phyloP scores from a whole-genome alignment of 208 protist genomes.

The Acanthamoeba triangularis region DNA sequence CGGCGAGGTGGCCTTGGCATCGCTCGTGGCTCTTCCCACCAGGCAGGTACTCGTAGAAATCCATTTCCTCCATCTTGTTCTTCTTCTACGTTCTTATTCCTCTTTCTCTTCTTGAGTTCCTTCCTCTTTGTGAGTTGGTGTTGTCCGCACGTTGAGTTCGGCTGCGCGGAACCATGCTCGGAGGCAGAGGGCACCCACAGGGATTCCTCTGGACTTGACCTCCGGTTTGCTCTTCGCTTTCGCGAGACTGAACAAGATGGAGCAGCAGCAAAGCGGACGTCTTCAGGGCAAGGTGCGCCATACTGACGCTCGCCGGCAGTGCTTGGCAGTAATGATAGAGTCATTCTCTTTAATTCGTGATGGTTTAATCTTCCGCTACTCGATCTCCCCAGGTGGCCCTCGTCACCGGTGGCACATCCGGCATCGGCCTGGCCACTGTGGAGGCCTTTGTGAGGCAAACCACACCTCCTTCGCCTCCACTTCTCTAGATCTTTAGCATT shows the following conservation, averaged over 20 bases:
- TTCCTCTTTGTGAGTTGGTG: neutral
- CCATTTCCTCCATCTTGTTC: neutral
- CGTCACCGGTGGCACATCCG: slow-evolving; percentile 72
- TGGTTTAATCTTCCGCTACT: too few relatives aligned
- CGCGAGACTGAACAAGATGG: neutral
- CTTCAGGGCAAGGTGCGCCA: neutral
- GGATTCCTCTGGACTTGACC: neutral
- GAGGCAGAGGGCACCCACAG: too few relatives aligned
- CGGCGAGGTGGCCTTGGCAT: neutral
- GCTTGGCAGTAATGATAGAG: neutral
- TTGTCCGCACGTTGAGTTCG: neutral
- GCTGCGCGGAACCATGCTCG: too few relatives aligned
- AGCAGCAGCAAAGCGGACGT: neutral
- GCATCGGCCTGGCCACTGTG: slow-evolving; percentile 7
- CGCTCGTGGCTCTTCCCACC: neutral
- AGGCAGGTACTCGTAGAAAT: slow-evolving; percentile 4
- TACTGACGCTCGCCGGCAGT: too few relatives aligned
- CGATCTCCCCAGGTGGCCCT: slow-evolving; percentile 24
- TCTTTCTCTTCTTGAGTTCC: neutral
- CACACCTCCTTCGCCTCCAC: neutral
- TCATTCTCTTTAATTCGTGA: neutral
- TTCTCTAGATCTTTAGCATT: neutral
- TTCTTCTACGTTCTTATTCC: too few relatives aligned
- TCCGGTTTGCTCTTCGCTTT: neutral
- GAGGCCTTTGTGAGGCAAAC: neutral